Base-by-base conservation (phyloP, 139 green algal genomes). In the Closterium sp. region DNA sequence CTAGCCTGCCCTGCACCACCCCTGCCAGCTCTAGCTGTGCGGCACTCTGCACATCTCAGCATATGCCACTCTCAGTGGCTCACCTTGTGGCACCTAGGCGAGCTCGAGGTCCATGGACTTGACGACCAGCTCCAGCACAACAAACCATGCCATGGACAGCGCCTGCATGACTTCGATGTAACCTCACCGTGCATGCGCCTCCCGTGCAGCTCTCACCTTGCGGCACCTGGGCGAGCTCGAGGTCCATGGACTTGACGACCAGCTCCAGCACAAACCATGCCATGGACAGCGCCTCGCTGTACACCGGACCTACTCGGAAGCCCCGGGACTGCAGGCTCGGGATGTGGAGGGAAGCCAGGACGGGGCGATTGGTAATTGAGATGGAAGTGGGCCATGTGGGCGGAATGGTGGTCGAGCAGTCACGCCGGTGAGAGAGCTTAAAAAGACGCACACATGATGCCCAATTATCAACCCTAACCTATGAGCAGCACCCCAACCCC, bases 51-150 rank as follows among this genome's bases (percentile, higher is more conserved):
- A n/a, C n/a, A n/a, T n/a, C n/a, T n/a, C n/a, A n/a, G n/a, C n/a
- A n/a, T n/a, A n/a, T n/a, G n/a, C n/a, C n/a, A n/a, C n/a, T n/a
- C n/a, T n/a, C n/a, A n/a, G n/a, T n/a, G n/a, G 45, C 89, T 29
- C 31, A 91, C 45, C 89, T 70, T 92, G 89, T 0, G 89, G 89
- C 32, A 92, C 89, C 38, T 93, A 85, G 7, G 90, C 85, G 7
- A 93, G 42, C 86, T 94, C 92, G 22, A 94, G 42, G 62, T 45
- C 92, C 89, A 94, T 94, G 84, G 92, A 94, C 28, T 94, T 94
- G 31, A 89, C 38, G 3, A 94, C 90, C 27, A 94, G 88, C 86
- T 94, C 92, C 45, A 94, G 31, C 27, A 94, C 27, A 84, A 94
- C 27, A 84, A 94, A 38, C 92, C 92, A 94, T 24, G 92, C 90